Conservation (phyloP, 169 alveolate species). For the Cytauxzoon felis region DNA sequence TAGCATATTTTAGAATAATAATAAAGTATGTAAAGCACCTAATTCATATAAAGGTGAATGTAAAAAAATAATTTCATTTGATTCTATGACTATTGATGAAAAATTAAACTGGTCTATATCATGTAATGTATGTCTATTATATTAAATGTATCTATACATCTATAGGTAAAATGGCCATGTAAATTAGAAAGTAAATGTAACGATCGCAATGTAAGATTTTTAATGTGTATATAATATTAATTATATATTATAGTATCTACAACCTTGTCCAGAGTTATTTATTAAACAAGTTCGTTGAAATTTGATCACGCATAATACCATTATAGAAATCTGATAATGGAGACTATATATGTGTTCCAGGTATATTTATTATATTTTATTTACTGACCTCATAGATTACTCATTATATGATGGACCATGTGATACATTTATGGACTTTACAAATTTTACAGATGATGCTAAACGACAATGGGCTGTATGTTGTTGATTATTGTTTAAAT, state of each 20-base stretch:
- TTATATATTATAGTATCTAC: conserved; percentile 11
- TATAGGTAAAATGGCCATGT: conserved; percentile 22
- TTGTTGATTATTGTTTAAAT: neutral
- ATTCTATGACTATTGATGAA: conserved; percentile 15
- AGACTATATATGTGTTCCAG: conserved; percentile 28
- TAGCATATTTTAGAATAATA: conserved; percentile 9
- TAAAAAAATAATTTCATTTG: neutral
- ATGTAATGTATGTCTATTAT: neutral
- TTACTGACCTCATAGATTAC: conserved; percentile 23
- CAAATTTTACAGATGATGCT: conserved; percentile 35
- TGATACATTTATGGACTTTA: conserved; percentile 29
- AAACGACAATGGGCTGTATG: conserved; percentile 52
- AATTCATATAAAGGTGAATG: conserved; percentile 59
- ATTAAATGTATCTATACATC: neutral
- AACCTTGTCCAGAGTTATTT: conserved; percentile 50
- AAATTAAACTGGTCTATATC: conserved; percentile 26
- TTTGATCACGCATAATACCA: neutral
- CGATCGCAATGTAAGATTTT: conserved; percentile 6
- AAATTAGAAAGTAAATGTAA: neutral
- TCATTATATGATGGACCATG: conserved; percentile 56
- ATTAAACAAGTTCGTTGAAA: conserved; percentile 1
- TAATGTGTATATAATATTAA: neutral
- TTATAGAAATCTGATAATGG: conserved; percentile 6
- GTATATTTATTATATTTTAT: conserved; percentile 22
- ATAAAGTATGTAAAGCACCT: conserved; percentile 48